Evolutionary conservation across 73 alveolate genomes (phyloP).

Genomic region (Paramecium pentaurelia): DNA sequence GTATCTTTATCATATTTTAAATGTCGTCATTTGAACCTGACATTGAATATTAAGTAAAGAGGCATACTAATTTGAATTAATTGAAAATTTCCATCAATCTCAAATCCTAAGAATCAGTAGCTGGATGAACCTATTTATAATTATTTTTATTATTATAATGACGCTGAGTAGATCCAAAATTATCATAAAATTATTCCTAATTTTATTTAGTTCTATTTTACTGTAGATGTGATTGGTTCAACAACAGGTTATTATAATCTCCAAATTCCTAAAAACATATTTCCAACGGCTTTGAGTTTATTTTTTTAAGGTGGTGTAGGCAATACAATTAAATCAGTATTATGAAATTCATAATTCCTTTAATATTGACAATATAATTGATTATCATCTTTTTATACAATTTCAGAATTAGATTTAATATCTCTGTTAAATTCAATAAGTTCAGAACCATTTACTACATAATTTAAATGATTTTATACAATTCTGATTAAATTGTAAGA

Average conservation of each 20-base stretch:
- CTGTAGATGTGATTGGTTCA: not conserved
- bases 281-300: not conserved
- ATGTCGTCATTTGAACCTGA: constrained; percentile 1
- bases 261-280: not conserved
- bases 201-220: not conserved
- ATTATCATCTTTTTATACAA: not conserved
- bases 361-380: not conserved
- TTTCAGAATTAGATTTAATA: not conserved
- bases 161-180: not conserved
- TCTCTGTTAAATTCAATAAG: not conserved
- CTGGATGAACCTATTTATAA: not conserved
- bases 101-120: not conserved
- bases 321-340: not conserved
- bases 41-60: not conserved
- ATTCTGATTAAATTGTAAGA: not conserved
- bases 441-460: not conserved
- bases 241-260: not conserved
- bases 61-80: not conserved
- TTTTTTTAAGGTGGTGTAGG: not conserved
- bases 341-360: not conserved
- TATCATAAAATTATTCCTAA: not conserved
- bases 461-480: not conserved
- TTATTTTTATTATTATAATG: not conserved
- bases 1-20: not conserved
- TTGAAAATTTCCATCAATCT: not conserved